Evolutionary conservation across 139 green algal genomes (phyloP).

Genomic region (Yamagishiella unicocca): DNA sequence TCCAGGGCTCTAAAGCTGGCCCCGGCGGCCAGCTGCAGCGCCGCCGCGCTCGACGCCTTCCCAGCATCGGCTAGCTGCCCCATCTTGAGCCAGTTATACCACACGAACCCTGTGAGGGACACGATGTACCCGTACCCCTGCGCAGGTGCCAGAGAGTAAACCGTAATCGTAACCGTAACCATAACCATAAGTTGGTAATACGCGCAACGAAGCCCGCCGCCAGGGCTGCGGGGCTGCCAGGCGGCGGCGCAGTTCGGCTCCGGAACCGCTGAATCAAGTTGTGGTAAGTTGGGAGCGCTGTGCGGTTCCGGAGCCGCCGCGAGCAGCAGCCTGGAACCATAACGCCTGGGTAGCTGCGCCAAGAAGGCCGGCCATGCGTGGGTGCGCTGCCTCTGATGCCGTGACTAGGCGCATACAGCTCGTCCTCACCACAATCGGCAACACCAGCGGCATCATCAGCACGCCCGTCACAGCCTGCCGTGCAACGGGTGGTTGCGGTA

Average conservation of each 20-base stretch:
- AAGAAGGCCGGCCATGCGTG: background rate
- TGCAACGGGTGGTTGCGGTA: too few relatives aligned
- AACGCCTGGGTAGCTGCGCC: background rate
- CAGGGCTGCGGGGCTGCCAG: background rate
- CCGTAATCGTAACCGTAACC: too few relatives aligned
- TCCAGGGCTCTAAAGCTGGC: too few relatives aligned
- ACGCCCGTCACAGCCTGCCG: background rate
- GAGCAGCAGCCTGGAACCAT: background rate
- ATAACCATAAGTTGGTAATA: background rate
- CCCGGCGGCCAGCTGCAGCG: too few relatives aligned
- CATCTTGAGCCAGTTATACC: conserved; percentile 37
- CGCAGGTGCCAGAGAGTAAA: too few relatives aligned
- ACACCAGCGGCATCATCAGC: background rate
- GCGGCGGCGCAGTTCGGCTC: background rate
- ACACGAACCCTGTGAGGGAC: conserved; percentile 75
- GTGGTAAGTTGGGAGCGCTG: background rate
- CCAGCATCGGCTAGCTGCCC: background rate
- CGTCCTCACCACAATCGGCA: background rate
- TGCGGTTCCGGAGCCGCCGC: too few relatives aligned
- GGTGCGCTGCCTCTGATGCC: too few relatives aligned
- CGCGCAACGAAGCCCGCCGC: background rate
- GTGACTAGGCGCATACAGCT: background rate
- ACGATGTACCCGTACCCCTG: conserved; percentile 72
- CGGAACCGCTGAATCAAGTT: background rate
- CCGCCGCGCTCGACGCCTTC: too few relatives aligned